Evolutionary conservation across 257 asterid genomes (phyloP).

Genomic region (Solanum etuberosum): DNA sequence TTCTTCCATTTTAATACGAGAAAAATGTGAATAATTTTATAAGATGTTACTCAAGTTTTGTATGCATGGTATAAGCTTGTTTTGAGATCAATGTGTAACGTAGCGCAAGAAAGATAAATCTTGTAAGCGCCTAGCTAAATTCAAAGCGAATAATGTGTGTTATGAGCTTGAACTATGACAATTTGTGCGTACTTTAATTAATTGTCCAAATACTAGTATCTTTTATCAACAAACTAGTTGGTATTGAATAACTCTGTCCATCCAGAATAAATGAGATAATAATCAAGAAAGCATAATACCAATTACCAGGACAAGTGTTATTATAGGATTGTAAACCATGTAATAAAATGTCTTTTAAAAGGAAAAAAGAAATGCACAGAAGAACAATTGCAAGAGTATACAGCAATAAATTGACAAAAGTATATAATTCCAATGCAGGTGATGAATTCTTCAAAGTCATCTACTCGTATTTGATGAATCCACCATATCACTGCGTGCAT

Average conservation of each 20-base stretch:
- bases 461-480: not conserved
- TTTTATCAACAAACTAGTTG: not conserved
- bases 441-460: not conserved
- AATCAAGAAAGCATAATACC: not conserved
- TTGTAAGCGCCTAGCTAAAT: no score
- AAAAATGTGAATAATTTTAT: not conserved
- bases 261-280: not conserved
- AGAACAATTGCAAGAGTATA: not conserved
- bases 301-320: not conserved
- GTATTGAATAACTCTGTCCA: rapidly evolving
- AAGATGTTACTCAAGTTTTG: not conserved
- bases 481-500: not conserved
- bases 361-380: not conserved
- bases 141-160: not conserved
- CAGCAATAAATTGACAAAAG: slow-evolving; percentile 11
- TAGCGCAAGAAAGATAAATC: not conserved
- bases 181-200: not conserved
- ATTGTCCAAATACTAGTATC: not conserved
- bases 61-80: not conserved
- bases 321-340: not conserved
- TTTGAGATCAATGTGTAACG: not conserved
- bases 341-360: not conserved
- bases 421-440: slow-evolving; percentile 5
- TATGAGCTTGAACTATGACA: not conserved
- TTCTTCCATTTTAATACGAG: not conserved